A percentile compares a stretch with the other conserved stretches of the same genome.
phyloP scores from a whole-genome alignment of 1,139 yeast species.

The Barnettozyma hawaiiensis region DNA sequence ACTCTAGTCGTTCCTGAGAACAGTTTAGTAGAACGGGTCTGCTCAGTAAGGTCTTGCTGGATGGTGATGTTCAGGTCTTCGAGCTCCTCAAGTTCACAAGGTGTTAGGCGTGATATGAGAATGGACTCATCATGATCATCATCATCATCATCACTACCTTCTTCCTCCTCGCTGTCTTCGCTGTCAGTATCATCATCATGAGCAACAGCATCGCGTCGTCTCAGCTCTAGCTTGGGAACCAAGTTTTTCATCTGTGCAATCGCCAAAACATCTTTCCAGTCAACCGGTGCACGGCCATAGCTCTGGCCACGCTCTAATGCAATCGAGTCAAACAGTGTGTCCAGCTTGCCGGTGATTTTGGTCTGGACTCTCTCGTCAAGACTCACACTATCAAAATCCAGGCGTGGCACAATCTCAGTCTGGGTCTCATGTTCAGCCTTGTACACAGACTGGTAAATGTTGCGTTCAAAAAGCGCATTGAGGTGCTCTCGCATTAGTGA shows the following conservation, averaged over 20 bases:
- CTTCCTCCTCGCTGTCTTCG: not conserved
- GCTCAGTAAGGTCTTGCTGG: not conserved
- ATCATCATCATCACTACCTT: not conserved
- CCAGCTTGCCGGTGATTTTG: not conserved
- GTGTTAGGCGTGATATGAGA: slow-evolving; percentile 1
- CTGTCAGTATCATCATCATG: not conserved
- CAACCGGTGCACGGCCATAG: not conserved
- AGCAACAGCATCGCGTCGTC: no score
- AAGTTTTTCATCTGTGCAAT: not conserved
- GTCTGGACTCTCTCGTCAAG: not conserved
- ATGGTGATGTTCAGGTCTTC: not conserved
- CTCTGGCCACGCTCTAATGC: not conserved
- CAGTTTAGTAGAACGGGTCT: not conserved
- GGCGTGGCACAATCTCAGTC: not conserved
- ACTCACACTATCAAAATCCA: not conserved
- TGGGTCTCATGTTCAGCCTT: slow-evolving; percentile 1
- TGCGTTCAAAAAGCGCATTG: not conserved
- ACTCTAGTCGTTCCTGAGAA: not conserved
- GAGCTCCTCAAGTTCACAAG: slow-evolving; percentile 1
- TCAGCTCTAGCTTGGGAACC: not conserved
- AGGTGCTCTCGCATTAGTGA: not conserved
- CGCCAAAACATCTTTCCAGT: slow-evolving; percentile 1
- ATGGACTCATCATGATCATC: not conserved
- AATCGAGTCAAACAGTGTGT: not conserved
- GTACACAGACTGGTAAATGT: not conserved